A percentile compares a stretch with the other conserved stretches of the same genome.
Evolutionary conservation across 1,139 yeast species (phyloP).

Genomic region (Kodamaea ohmeri): DNA sequence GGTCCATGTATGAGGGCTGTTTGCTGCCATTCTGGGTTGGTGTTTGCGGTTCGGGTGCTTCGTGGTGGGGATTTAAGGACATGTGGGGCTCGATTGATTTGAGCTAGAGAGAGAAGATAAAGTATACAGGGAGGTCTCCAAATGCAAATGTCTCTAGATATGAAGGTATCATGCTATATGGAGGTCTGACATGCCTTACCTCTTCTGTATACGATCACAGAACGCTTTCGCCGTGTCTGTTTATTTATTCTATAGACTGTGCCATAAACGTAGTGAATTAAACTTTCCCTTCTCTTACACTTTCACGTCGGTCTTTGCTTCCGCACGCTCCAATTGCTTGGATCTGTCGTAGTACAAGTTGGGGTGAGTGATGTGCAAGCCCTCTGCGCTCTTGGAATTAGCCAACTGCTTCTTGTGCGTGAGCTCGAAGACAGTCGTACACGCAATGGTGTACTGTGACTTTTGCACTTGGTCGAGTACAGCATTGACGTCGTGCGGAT

Average conservation of each 20-base stretch:
- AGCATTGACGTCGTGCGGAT: conserved; percentile 56
- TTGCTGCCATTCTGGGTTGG: conserved; percentile 53
- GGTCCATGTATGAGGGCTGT: conserved; percentile 57
- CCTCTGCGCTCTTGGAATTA: conserved; percentile 27
- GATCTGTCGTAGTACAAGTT: conserved; percentile 83
- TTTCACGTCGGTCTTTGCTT: conserved; percentile 4
- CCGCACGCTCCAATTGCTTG: conserved; percentile 38
- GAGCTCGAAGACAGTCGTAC: conserved; percentile 83
- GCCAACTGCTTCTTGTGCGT: conserved; percentile 56
- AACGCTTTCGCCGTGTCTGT: too few relatives aligned
- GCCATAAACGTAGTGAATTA: too few relatives aligned
- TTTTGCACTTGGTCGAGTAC: conserved; percentile 65
- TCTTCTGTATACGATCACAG: too few relatives aligned
- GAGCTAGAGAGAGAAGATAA: conserved; percentile 10
- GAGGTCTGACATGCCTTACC: too few relatives aligned
- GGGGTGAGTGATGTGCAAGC: conserved; percentile 73
- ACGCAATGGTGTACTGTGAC: conserved; percentile 78
- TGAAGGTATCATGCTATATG: too few relatives aligned
- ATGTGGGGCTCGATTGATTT: conserved; percentile 40
- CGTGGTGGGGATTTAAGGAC: conserved; percentile 45
- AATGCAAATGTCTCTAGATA: too few relatives aligned
- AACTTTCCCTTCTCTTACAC: background rate
- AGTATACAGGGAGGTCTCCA: too few relatives aligned
- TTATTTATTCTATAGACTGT: too few relatives aligned
- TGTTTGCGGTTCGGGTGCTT: conserved; percentile 46